Base-by-base conservation (phyloP, 2,329 filamentous ascomycete species). In the Colletotrichum truncatum region DNA sequence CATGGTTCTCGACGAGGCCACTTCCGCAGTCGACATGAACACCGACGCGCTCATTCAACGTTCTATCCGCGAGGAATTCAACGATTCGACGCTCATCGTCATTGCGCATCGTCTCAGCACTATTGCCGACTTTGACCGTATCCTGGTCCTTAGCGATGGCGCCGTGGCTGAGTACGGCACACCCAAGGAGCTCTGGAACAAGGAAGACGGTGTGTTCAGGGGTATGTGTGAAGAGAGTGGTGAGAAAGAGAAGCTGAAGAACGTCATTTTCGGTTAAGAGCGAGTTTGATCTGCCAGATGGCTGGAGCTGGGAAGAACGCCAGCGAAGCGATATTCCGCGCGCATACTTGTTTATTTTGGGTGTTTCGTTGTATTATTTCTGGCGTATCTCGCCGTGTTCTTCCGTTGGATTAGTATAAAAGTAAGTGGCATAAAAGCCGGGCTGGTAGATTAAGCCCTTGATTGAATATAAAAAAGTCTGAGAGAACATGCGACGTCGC, bases 1-100 rank as follows among this genome's bases (percentile, higher is more conserved):
- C 70, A 91, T 95, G 86, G 88, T 94, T 2, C 84, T 94, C 1
- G 92, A 95, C 73, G 92, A 94, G 78, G 92, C 92, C 1, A 95
- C 92, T 0, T 90, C 87, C 3, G 91, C 92, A 0, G 91, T 94
- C 3, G 92, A 94, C 75, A 93, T 93, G 89, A 82, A 85, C 39
- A 94, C 92, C 0, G 92, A 94, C 73, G 80, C 84, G 1, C 83
- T 93, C 25, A 94, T 94, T 71, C 91, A 94, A 78, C 85, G 89
- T 6, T 88, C 84, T 53, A 93, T 94, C 70, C 84, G 91, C 21
- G 87, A 91, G 71, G 90, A 93, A 73, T 93, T 93, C 68, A 87
- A 83, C 0, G 87, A 87, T 66, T 86, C 85, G 39, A 93, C 91
- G 1, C 79, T 93, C 26, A 77, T 94, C 16, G 91, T 93, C 16